Evolutionary conservation across 2,329 filamentous ascomycete genomes (phyloP), one percentile per base, ranked within the genome.

Genomic region (Diplocarpon mali): DNA sequence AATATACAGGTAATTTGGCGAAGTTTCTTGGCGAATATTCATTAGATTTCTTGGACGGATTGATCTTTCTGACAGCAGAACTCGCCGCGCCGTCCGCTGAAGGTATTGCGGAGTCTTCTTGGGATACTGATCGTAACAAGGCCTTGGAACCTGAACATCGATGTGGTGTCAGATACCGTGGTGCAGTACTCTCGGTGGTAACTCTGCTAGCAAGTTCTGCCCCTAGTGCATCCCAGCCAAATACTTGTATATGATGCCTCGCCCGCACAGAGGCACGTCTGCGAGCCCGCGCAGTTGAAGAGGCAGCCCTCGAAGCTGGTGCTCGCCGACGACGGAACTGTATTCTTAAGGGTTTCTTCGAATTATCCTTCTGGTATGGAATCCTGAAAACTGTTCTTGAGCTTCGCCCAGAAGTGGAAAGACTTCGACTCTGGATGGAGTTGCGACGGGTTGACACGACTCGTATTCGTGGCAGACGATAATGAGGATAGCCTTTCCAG

Each of bases 401-500:
- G n/a, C 42, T 45, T 9, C 55, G 41, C 36, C 44, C 38, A 15
- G 53, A 40, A 13, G 49, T 47, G 27, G 53, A 41, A 16, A 42
- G 28, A n/a, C 35, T 49, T 35, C 43, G 46, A 30, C 35, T 47
- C 15, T 38, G 45, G 24, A 48, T 27, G 1, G 46, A 46, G 13
- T 40, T 32, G 13, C 40, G 44, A 35, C 36, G 46, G 20, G 45
- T 44, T 31, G 56, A 54, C 5, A 53, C 44, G 34, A 51, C 47
- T 44, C 50, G 48, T 24, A 58, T 55, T 35, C 50, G 50, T 39
- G 58, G 58, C 15, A 58, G 40, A 30, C 42, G 47, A 47, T 45
- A 49, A 48, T 57, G 54, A 46, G 58, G 59, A 50, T 42, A 53
- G 17, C 57, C 56, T 38, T 53, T 59, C 58, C 58, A 60, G 49